Evolutionary conservation across 2,329 filamentous ascomycete genomes (phyloP).

Genomic region (Aspergillus ustus): DNA sequence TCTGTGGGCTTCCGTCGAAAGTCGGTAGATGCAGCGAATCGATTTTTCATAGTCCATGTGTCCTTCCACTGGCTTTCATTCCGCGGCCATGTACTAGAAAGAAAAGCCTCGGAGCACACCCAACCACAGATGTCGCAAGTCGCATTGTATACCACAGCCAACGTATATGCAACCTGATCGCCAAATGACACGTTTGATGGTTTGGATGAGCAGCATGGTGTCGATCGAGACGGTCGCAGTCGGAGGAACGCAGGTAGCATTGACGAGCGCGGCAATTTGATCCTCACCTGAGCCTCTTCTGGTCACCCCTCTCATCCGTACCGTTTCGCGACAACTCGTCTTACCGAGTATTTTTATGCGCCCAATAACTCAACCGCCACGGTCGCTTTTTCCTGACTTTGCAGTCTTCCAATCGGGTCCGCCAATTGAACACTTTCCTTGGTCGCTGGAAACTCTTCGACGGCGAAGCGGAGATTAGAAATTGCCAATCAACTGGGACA

Average conservation of each 20-base stretch:
- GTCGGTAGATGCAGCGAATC: background rate
- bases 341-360: background rate
- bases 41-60: background rate
- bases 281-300: background rate
- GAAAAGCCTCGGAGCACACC: background rate
- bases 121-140: background rate
- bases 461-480: background rate
- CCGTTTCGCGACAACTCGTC: background rate
- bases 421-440: background rate
- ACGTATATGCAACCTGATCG: background rate
- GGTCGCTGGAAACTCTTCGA: background rate
- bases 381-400: constrained; percentile 1
- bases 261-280: constrained; percentile 24
- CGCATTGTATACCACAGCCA: background rate
- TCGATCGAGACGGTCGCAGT: constrained; percentile 26
- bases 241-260: constrained; percentile 16
- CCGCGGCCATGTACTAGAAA: background rate
- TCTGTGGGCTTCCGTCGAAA: background rate
- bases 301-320: background rate
- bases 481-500: background rate
- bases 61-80: background rate
- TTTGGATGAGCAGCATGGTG: background rate
- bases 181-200: constrained; percentile 11
- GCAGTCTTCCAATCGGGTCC: background rate
- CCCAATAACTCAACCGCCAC: background rate